A percentile compares a stretch with the other conserved stretches of the same genome.
Conservation (phyloP, 2,329 filamentous ascomycete species). For the Fusarium incarnatum region DNA sequence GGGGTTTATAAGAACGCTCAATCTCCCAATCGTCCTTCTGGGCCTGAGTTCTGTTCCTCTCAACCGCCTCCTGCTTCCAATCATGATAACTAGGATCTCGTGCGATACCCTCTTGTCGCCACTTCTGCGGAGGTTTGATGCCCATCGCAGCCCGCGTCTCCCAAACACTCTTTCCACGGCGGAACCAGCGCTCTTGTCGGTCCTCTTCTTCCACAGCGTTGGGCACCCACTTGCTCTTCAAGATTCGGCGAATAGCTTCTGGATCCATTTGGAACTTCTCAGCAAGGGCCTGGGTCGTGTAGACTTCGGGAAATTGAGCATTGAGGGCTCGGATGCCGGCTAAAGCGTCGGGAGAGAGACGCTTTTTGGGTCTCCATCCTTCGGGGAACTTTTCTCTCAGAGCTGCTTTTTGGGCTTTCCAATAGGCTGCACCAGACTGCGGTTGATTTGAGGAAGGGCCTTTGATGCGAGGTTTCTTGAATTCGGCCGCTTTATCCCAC, state of each 20-base stretch:
- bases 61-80: constrained; percentile 46
- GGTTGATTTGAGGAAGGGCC: constrained; percentile 30
- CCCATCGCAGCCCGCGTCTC: constrained; percentile 68
- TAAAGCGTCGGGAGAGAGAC: constrained; percentile 89
- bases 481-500: background rate
- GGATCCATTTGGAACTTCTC: constrained; percentile 85
- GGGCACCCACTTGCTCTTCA: constrained; percentile 82
- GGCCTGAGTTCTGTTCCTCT: constrained; percentile 48
- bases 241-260: constrained; percentile 87
- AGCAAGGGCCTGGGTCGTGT: constrained; percentile 79
- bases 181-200: constrained; percentile 71
- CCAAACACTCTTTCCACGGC: constrained; percentile 71
- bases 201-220: constrained; percentile 67
- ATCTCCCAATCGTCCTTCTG: constrained; percentile 46
- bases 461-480: constrained; percentile 16
- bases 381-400: constrained; percentile 82
- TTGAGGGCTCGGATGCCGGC: constrained; percentile 90
- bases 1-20: constrained; percentile 11
- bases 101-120: constrained; percentile 67
- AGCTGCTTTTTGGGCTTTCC: constrained; percentile 81
- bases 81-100: constrained; percentile 58
- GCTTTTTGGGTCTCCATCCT: constrained; percentile 85
- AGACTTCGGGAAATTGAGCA: constrained; percentile 78
- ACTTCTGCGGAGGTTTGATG: constrained; percentile 69
- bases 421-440: constrained; percentile 60